Evolutionary conservation across 2,329 filamentous ascomycete species (phyloP), one percentile per base, ranked within the genome.

Genomic region (Fusarium setosum): DNA sequence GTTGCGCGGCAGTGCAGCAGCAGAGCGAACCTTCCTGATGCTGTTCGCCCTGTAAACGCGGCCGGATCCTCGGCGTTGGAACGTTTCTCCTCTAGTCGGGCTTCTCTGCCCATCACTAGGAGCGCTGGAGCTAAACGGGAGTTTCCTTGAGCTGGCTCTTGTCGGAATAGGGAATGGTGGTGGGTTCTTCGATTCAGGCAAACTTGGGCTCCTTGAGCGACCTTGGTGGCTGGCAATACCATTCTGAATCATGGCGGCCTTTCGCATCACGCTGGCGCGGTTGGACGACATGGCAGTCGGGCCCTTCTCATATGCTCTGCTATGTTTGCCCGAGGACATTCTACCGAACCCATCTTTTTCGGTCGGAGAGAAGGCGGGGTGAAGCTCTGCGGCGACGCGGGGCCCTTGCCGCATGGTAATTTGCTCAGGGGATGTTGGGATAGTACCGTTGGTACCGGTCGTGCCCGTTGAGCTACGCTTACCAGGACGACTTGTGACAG

Each of bases 111-210:
- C 92, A 63, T 97, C 93, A 62, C 87, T 88, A 1, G 85, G 83
- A 4, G 83, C 82, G 74, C 92, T 94, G 49, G 86, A 82, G 67
- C 86, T 90, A 60, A 89, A 78, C 1, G 88, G 86, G 20, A 90
- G 85, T 71, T 91, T 90, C 60, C 94, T 88, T 6, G 94, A 99
- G 77, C 95, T 98, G 26, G 93, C 92, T 56, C 96, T 86, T 4
- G 90, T 90, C 0, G 96, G 96, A 7, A 99, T 97, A 0, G 96
- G 94, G 81, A 97, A 97, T 1, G 96, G 96, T 1, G 96, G 96
- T 24, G 96, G 94, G 51, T 88, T 83, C 26, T 76, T 80, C 54
- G 81, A 61, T 61, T 88, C 93, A 48, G 82, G 84, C 52, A 88
- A 78, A 74, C 85, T 93, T 45, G 90, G 89, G 72, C 88, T 93